These are phyloP conservation scores for Immersiella caudata DNA, from an alignment of 495 filamentous ascomycete species.

Conservation along the genomic window DNA sequence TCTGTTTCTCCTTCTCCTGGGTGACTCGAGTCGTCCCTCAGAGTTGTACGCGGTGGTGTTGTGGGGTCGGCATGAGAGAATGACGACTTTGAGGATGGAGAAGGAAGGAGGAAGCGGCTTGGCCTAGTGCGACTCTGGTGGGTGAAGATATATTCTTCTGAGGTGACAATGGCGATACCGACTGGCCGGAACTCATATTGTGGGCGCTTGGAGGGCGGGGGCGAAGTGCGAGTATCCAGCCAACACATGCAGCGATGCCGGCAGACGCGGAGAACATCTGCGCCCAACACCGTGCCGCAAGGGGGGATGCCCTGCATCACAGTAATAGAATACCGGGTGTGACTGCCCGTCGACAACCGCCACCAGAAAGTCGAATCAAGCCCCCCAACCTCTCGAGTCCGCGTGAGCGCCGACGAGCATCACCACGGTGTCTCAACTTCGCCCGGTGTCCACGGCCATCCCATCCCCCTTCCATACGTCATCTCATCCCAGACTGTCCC, in stretches of 20 bases:
- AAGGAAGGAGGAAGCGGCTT: neutral
- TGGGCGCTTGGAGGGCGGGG: neutral
- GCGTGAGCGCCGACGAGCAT: neutral
- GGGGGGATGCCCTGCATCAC: neutral
- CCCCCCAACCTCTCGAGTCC: no score
- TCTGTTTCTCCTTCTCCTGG: constrained; percentile 1
- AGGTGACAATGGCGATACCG: neutral
- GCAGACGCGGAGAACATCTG: neutral
- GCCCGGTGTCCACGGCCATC: neutral
- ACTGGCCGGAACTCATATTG: neutral
- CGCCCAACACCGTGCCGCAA: neutral
- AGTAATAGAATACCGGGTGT: neutral
- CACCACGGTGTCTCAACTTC: neutral
- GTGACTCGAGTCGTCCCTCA: neutral
- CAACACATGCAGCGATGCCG: neutral
- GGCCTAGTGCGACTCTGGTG: neutral
- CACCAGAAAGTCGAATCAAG: neutral
- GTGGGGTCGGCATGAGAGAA: neutral
- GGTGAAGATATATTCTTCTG: neutral
- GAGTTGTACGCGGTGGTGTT: neutral
- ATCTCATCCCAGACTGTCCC: neutral
- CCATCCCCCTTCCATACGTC: neutral
- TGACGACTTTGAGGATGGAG: neutral
- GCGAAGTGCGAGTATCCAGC: neutral
- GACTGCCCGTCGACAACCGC: neutral